phyloP scores from a whole-genome alignment of 305 asterid species.

The Solanum hybrid region DNA sequence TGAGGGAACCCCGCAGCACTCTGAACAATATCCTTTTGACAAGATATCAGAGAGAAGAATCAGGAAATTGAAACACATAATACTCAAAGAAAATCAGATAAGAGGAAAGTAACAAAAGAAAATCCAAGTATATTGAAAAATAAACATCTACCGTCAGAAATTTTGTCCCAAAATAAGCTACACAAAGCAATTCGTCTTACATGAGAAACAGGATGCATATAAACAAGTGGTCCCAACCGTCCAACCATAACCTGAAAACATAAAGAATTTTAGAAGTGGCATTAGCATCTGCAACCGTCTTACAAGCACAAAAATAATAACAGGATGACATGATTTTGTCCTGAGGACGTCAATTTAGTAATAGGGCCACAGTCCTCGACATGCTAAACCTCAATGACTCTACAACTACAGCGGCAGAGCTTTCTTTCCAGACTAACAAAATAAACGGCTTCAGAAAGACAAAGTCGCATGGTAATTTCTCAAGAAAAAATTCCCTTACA shows the following conservation, averaged over 20 bases:
- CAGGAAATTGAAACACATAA: neutral
- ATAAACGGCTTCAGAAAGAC: neutral
- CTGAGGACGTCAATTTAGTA: neutral
- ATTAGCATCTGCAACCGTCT: neutral
- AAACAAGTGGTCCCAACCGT: conserved; percentile 34
- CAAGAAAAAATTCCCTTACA: conserved; percentile 11
- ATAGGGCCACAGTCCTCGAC: neutral
- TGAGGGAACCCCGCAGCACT: conserved; percentile 47
- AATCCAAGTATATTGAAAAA: neutral
- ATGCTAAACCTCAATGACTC: neutral
- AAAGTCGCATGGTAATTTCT: neutral
- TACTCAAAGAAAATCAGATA: neutral
- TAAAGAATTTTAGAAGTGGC: neutral
- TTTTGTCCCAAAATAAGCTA: neutral
- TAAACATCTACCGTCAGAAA: neutral
- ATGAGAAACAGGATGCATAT: conserved; percentile 50
- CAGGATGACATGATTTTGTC: neutral
- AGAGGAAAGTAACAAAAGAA: neutral
- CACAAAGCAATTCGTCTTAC: conserved; percentile 32
- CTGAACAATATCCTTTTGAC: conserved; percentile 43
- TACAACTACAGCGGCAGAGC: neutral
- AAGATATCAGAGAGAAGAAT: conserved; percentile 9
- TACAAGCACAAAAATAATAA: neutral
- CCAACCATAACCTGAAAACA: conserved; percentile 50
- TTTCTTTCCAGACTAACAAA: neutral